These are phyloP conservation scores for Selenicereus undatus DNA, from an alignment of 148 eudicot genomes.

Conservation along the genomic window DNA sequence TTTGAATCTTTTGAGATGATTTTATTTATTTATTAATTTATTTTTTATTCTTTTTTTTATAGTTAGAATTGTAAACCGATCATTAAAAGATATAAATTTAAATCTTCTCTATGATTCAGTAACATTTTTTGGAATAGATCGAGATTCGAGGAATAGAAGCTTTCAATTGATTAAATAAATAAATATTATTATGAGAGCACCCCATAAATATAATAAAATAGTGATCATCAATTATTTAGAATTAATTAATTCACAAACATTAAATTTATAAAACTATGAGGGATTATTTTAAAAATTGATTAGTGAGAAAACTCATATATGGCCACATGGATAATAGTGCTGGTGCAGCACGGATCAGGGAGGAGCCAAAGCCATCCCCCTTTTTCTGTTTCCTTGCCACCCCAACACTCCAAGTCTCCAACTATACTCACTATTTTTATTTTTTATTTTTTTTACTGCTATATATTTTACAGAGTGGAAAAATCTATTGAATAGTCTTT, in stretches of 20 bases:
- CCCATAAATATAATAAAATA: background rate
- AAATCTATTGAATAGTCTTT: background rate
- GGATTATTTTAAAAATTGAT: background rate
- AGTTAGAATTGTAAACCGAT: too few species aligned
- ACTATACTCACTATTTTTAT: background rate
- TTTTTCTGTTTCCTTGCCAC: background rate
- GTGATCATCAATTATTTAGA: background rate
- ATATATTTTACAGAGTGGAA: too few species aligned
- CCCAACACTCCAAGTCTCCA: background rate
- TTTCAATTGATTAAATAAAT: background rate
- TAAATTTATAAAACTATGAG: slow-evolving; percentile 6
- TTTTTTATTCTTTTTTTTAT: too few species aligned
- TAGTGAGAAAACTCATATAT: background rate
- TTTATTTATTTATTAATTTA: too few species aligned
- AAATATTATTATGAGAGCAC: background rate
- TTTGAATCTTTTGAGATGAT: too few species aligned
- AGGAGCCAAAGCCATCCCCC: background rate
- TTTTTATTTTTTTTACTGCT: background rate
- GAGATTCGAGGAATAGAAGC: slow-evolving; percentile 15
- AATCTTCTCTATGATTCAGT: background rate
- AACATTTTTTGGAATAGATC: background rate
- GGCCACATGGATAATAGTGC: slow-evolving; percentile 15
- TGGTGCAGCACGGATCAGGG: slow-evolving; percentile 16
- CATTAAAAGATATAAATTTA: too few species aligned
- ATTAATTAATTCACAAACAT: background rate